Base-by-base conservation (phyloP, 257 asterid genomes). In the Lantana camara region DNA sequence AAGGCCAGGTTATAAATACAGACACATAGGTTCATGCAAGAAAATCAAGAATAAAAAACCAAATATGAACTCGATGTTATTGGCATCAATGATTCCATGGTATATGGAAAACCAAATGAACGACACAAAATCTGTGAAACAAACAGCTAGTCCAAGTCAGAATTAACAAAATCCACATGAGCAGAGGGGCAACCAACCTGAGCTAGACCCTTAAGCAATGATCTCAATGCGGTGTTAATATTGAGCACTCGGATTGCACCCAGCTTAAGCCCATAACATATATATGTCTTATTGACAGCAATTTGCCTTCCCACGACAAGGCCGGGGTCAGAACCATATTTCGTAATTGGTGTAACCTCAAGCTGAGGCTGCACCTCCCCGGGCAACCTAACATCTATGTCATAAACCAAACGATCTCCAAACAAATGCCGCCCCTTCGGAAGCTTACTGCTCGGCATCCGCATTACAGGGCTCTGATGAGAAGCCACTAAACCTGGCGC, bases 301-400 rank as follows among this genome's bases (percentile, higher is more conserved):
- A 94, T 91, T 74, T 94, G 99, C 71, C 98, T 75, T 30, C 99
- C 99, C 62, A 94, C 54, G 30, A 86, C 96, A 57, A 94, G 93
- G 2, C 96, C 96, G 0, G 99, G 98, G 57, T 94, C 99, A 20
- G 99, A 94, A 30, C 71, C 88, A 63, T 94, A 94, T 72, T 94
- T 94, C 3, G 99, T 94, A 77, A 94, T 94, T 21, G 99, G 99
- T 41, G 96, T 94, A 59, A 94, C 99, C 87, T 94, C 99, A 16
- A 94, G 90, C 78, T 94, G 98, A 50, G 99, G 97, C 81, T 88
- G 98, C 73, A 88, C 90, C 82, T 94, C 99, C 3, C 95, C 95
- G 0, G 94, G 86, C 78, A 84, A 66, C 76, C 95, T 84, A 44
- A 79, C 86, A 86, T 91, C 86, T 1, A 94, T 76, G 60, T 94